Base-by-base conservation (phyloP, 805 yeast genomes). In the Saccharomycopsis lassenensis region DNA sequence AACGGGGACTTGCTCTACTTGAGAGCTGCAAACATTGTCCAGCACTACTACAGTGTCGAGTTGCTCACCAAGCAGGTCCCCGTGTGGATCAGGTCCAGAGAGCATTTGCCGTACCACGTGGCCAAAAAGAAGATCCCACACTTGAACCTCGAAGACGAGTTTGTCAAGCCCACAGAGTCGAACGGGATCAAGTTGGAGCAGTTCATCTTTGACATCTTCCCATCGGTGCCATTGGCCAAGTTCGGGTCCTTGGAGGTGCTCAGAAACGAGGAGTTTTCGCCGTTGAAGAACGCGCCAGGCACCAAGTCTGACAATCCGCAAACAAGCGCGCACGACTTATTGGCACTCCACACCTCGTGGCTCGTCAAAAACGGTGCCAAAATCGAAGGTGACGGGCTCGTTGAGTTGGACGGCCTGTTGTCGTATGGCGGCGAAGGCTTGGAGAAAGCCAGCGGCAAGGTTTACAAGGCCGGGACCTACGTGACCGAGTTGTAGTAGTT, bases 101-200 rank as follows among this genome's bases (percentile, higher is more conserved):
- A 67, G 46, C 63, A 57, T 47, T 67, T 91, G 52, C 96, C 97
- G n/a, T 89, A 78, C 63, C 99, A 91, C 58, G 73, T 89, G 53
- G 98, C 99, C 16, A 71, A 68, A 54, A 91, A 91, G 70, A 89
- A 86, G 63, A 84, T 91, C 44, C 74, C 84, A 2, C 59, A 57
- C 36, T 67, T 72, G 33, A 74, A 76, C 48, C 46, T 58, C 16
- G 52, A 48, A 1, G 74, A 73, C 21, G 54, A 62, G 34, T 53
- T 60, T 26, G 50, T 62, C 20, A 73, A 70, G 48, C 95, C 97
- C n/a, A 48, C 63, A 1, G 69, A 63, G 39, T 83, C 89, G 31
- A 91, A 91, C 56, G 98, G 97, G 29, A 77, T 89, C 52, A 91
- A 91, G 56, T 67, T 91, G 52, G 99, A 91, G 57, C 97, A 89